Conservation (phyloP, 2,329 filamentous ascomycete species). For the Blastomyces gilchristii region DNA sequence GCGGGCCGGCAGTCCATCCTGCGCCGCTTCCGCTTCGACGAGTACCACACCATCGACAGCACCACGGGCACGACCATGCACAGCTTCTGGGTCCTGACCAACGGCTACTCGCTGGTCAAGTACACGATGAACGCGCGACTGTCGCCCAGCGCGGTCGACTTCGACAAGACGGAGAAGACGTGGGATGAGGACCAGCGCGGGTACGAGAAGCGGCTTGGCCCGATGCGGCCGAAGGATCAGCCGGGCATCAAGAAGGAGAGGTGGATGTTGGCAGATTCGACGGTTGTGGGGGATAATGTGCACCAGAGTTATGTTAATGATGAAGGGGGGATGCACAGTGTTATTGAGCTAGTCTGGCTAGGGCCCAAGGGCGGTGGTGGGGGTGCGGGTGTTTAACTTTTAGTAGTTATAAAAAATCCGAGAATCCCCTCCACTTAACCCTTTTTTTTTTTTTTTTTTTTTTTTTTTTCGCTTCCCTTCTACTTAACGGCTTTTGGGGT, state of each 20-base stretch:
- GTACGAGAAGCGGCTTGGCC: constrained; percentile 32
- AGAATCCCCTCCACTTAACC: too few species aligned
- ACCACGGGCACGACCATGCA: constrained; percentile 27
- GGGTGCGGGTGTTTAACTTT: background rate
- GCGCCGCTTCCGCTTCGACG: constrained; percentile 37
- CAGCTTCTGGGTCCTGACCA: constrained; percentile 36
- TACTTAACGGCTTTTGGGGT: too few species aligned
- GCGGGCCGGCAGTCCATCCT: constrained; percentile 34
- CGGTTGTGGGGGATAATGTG: constrained; percentile 34
- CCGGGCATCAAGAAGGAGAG: constrained; percentile 33
- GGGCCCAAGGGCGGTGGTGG: constrained; percentile 25
- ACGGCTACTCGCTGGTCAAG: constrained; percentile 35
- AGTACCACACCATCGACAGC: constrained; percentile 28
- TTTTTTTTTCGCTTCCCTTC: too few species aligned
- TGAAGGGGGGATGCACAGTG: constrained; percentile 31
- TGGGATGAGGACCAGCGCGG: constrained; percentile 35
- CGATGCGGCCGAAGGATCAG: constrained; percentile 31
- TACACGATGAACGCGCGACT: constrained; percentile 31
- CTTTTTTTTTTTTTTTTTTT: too few species aligned
- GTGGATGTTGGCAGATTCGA: constrained; percentile 32
- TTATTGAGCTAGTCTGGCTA: constrained; percentile 38
- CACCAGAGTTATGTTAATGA: constrained; percentile 36
- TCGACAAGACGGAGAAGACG: constrained; percentile 35
- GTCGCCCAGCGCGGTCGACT: constrained; percentile 33
- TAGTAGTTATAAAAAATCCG: background rate